Conservation (phyloP, 805 yeast genomes). For the Wickerhamiella australiensis region DNA sequence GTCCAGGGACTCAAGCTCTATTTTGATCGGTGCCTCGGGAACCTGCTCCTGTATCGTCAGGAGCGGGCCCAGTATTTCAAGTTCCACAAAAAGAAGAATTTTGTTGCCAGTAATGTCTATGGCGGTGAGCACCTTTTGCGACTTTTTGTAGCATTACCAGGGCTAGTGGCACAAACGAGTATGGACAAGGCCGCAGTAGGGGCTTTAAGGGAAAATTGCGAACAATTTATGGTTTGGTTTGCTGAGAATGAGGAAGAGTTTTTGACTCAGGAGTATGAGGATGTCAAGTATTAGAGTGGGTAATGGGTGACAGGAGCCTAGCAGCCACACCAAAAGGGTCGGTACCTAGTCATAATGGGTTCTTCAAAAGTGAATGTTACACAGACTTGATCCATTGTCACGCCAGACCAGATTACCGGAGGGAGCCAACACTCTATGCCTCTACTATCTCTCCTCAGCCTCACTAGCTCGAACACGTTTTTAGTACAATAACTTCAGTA, state of each 20-base stretch:
- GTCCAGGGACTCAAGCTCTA: constrained; percentile 55
- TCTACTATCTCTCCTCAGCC: too few species aligned
- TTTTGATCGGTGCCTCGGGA: constrained; percentile 62
- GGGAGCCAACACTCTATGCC: too few species aligned
- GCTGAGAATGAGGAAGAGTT: constrained; percentile 34
- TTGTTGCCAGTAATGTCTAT: constrained; percentile 40
- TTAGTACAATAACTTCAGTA: too few species aligned
- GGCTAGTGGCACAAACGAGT: constrained; percentile 60
- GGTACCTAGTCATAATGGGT: too few species aligned
- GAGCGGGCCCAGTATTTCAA: constrained; percentile 65
- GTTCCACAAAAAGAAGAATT: constrained; percentile 29
- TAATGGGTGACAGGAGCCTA: too few species aligned
- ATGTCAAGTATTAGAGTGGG: not conserved
- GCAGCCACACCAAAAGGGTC: too few species aligned
- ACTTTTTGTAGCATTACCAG: constrained; percentile 67
- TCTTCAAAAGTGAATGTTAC: too few species aligned
- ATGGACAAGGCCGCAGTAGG: constrained; percentile 68
- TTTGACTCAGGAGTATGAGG: constrained; percentile 32
- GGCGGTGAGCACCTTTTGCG: constrained; percentile 78
- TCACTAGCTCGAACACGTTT: too few species aligned
- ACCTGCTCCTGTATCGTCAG: constrained; percentile 56
- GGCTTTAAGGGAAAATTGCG: constrained; percentile 43
- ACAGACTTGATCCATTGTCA: too few species aligned
- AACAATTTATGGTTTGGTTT: constrained; percentile 42
- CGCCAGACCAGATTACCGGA: too few species aligned